phyloP scores from a whole-genome alignment of 2,329 filamentous ascomycete species.

The Aphanocladium album region DNA sequence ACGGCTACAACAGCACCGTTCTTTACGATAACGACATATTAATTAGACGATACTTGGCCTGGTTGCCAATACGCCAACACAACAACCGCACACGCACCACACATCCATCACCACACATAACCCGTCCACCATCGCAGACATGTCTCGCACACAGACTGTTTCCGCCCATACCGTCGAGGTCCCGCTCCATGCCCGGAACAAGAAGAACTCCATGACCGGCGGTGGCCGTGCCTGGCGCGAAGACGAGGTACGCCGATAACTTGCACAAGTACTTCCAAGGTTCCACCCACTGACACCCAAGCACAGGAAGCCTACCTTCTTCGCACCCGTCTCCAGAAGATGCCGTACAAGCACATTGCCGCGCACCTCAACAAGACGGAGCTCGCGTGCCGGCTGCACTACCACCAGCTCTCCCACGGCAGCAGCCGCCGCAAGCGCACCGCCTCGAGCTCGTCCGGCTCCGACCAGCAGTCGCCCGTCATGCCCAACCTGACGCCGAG shows the following conservation, averaged over 20 bases:
- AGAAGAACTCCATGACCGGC: slow-evolving; percentile 65
- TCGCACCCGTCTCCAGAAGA: slow-evolving; percentile 78
- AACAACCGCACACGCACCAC: background rate
- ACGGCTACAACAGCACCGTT: background rate
- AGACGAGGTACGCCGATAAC: slow-evolving; percentile 60
- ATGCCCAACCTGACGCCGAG: slow-evolving; percentile 44
- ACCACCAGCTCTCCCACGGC: slow-evolving; percentile 78
- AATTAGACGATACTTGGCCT: slow-evolving; percentile 1
- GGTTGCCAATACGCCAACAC: background rate
- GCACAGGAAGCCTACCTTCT: slow-evolving; percentile 76
- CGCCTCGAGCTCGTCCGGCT: slow-evolving; percentile 62
- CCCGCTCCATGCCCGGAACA: slow-evolving; percentile 54
- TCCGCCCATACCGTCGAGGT: slow-evolving; percentile 42
- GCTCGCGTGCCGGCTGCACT: slow-evolving; percentile 80
- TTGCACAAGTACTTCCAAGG: slow-evolving; percentile 13
- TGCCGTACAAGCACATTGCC: slow-evolving; percentile 88
- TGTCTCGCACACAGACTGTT: slow-evolving; percentile 49
- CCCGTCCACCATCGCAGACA: slow-evolving; percentile 29
- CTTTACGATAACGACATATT: background rate
- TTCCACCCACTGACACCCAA: slow-evolving; percentile 12
- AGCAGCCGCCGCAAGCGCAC: slow-evolving; percentile 75
- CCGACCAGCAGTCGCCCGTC: slow-evolving; percentile 48
- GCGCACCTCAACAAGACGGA: slow-evolving; percentile 83
- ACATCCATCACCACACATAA: slow-evolving; percentile 14
- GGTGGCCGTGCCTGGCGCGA: slow-evolving; percentile 80